Conservation (phyloP, 805 yeast species). For the Danielia reshetovae region DNA sequence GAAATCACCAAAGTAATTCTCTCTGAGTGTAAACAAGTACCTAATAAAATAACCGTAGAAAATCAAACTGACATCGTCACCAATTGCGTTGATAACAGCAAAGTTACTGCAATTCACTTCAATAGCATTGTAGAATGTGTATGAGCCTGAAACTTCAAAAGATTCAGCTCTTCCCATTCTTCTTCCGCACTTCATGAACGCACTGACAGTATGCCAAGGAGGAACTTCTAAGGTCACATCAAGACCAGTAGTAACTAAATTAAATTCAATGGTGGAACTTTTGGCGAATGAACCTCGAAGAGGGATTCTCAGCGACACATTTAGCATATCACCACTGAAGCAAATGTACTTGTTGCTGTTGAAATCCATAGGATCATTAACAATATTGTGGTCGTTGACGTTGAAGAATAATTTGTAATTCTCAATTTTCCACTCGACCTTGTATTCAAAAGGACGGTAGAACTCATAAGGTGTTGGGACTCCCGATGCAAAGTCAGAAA, state of each 20-base stretch:
- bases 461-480: slow-evolving; percentile 67
- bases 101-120: slow-evolving; percentile 70
- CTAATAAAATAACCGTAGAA: slow-evolving; percentile 77
- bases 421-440: slow-evolving; percentile 53
- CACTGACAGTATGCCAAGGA: slow-evolving; percentile 84
- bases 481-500: slow-evolving; percentile 74
- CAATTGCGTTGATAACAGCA: slow-evolving; percentile 58
- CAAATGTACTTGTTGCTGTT: slow-evolving; percentile 75
- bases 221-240: slow-evolving; percentile 71
- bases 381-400: slow-evolving; percentile 82
- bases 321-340: slow-evolving; percentile 59
- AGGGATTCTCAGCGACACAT: slow-evolving; percentile 53
- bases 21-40: slow-evolving; percentile 70
- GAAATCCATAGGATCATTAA: slow-evolving; percentile 83
- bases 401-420: slow-evolving; percentile 65
- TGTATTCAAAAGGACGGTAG: slow-evolving; percentile 69
- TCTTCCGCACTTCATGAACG: slow-evolving; percentile 55
- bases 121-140: slow-evolving; percentile 54
- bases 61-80: slow-evolving; percentile 63
- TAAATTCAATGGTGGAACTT: slow-evolving; percentile 49
- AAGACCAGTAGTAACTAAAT: slow-evolving; percentile 53
- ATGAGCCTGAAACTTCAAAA: slow-evolving; percentile 60
- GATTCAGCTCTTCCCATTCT: slow-evolving; percentile 66
- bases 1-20: slow-evolving; percentile 87
- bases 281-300: slow-evolving; percentile 49